phyloP scores from a whole-genome alignment of 2,329 filamentous ascomycete species.

The Ophiostoma angusticollis region DNA sequence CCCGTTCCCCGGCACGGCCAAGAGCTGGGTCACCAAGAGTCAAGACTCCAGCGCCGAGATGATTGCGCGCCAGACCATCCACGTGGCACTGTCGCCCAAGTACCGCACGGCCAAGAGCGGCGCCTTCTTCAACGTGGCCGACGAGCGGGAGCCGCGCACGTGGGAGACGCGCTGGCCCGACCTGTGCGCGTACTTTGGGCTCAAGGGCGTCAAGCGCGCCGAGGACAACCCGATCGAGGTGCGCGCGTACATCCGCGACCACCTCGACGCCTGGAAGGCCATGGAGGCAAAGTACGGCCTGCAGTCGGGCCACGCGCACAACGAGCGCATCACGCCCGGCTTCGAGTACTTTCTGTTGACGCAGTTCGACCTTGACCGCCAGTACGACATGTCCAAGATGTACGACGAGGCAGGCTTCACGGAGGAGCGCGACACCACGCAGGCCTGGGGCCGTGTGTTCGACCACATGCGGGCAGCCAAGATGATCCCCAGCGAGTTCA shows the following conservation, averaged over 20 bases:
- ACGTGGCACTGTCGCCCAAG: constrained; percentile 10
- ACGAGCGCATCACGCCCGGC: constrained; percentile 21
- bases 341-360: constrained; percentile 31
- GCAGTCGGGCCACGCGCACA: constrained; percentile 25
- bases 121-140: constrained; percentile 16
- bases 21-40: constrained; percentile 25
- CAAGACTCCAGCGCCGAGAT: constrained; percentile 28
- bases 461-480: constrained; percentile 21
- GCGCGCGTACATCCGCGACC: constrained; percentile 22
- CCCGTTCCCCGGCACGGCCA: constrained; percentile 25
- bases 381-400: constrained; percentile 31
- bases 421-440: constrained; percentile 26
- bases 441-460: constrained; percentile 29
- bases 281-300: constrained; percentile 24
- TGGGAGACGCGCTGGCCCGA: constrained; percentile 18
- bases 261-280: constrained; percentile 20
- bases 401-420: constrained; percentile 26
- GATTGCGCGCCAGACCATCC: constrained; percentile 19
- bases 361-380: constrained; percentile 30
- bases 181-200: constrained; percentile 15
- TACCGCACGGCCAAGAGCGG: constrained; percentile 13
- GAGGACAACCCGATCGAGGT: constrained; percentile 20
- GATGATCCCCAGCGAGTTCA: constrained; percentile 5
- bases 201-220: constrained; percentile 16
- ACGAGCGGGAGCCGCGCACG: constrained; percentile 11